phyloP scores from a whole-genome alignment of 768 basidiomycete genomes.

The Suillus cothurnatus region DNA sequence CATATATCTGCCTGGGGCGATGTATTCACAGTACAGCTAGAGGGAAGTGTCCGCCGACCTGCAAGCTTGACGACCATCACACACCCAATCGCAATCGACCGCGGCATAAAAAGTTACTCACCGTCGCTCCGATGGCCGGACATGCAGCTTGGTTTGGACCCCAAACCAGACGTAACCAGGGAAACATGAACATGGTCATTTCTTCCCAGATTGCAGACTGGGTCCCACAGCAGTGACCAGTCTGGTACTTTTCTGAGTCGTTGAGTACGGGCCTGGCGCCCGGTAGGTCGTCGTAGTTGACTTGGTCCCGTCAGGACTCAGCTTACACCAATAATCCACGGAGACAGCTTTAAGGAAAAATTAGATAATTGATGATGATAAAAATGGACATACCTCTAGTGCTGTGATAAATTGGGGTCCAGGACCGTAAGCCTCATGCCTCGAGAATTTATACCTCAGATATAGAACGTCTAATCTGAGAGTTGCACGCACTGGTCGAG shows the following conservation, averaged over 20 bases:
- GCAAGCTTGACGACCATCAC: neutral
- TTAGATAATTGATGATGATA: too few relatives aligned
- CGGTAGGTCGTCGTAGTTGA: neutral
- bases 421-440: neutral
- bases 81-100: neutral
- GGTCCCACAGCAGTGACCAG: neutral
- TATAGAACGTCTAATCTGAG: neutral
- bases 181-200: neutral
- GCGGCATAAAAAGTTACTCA: neutral
- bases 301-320: neutral
- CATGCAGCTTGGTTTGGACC: neutral
- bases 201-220: neutral
- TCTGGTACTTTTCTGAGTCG: neutral
- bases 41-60: neutral
- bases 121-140: neutral
- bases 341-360: neutral
- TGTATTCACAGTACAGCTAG: neutral
- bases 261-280: neutral
- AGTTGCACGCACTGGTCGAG: too few relatives aligned
- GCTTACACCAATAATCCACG: neutral
- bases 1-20: neutral
- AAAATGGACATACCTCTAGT: neutral
- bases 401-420: neutral
- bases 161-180: conserved; percentile 2
- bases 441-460: neutral